Percentiles rank a stretch among this genome's conserved stretches.
Conservation (phyloP, 73 alveolate species). For the Stentor coeruleus region DNA sequence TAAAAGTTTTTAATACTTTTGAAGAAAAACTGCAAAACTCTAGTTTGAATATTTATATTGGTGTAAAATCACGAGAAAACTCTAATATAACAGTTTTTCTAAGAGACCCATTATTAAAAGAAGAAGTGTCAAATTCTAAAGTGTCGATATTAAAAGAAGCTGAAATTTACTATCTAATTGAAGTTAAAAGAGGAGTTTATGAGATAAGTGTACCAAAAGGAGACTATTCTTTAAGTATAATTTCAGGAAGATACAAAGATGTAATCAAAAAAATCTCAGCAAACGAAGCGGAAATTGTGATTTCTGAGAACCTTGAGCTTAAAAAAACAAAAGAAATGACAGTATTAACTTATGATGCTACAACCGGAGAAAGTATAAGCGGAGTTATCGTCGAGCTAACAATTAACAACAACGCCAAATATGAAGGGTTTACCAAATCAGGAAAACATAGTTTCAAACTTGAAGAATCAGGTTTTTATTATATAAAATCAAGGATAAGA, state of each 20-base stretch:
- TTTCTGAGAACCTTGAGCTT: not conserved
- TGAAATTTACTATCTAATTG: not conserved
- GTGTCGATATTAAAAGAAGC: not conserved
- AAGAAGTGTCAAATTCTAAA: not conserved
- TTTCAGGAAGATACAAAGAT: constrained; percentile 8
- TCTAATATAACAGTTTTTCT: not conserved
- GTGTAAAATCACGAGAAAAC: not conserved
- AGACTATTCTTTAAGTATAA: not conserved
- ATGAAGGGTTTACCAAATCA: not conserved
- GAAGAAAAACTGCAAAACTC: constrained; percentile 7
- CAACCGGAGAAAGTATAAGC: not conserved
- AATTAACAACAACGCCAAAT: not conserved
- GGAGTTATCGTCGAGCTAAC: not conserved
- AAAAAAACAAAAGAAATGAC: not conserved
- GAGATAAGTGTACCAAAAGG: constrained; percentile 12
- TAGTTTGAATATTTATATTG: constrained; percentile 22
- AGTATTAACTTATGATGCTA: not conserved
- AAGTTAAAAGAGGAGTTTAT: constrained; percentile 10
- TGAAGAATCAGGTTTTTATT: not conserved
- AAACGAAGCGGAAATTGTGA: not conserved
- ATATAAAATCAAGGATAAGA: not conserved
- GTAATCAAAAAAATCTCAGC: not conserved
- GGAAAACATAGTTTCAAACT: not conserved
- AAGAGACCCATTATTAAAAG: constrained; percentile 3
- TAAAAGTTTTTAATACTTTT: constrained; percentile 27